These are phyloP conservation scores for Epicoccum sorghinum DNA, from an alignment of 2,329 filamentous ascomycete genomes.

Conservation along the genomic window DNA sequence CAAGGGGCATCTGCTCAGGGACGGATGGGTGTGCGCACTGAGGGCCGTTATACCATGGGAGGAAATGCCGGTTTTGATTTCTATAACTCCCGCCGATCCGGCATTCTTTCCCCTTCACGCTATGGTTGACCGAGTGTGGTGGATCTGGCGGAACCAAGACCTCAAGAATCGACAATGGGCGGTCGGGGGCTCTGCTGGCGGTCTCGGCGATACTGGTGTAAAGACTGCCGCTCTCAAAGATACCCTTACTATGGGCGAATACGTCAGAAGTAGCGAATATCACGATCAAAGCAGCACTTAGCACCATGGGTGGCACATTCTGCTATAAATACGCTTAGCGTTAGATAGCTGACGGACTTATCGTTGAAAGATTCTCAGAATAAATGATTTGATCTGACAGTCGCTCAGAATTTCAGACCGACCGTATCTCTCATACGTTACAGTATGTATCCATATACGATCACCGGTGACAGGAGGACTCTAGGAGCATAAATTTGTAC, in stretches of 20 bases:
- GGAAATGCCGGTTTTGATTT: constrained; percentile 42
- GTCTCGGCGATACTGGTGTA: constrained; percentile 20
- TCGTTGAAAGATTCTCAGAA: too few relatives aligned
- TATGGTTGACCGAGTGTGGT: constrained; percentile 56
- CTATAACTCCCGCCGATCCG: constrained; percentile 54
- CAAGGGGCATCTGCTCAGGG: constrained; percentile 46
- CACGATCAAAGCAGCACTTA: constrained; percentile 49
- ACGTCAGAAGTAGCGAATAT: constrained; percentile 33
- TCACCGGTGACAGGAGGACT: too few relatives aligned
- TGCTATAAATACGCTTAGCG: constrained; percentile 46
- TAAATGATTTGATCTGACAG: too few relatives aligned
- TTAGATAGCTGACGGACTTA: neutral
- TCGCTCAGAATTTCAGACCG: too few relatives aligned
- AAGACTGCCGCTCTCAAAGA: neutral
- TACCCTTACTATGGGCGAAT: constrained; percentile 44
- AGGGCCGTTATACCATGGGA: constrained; percentile 52
- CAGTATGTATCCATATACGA: too few relatives aligned
- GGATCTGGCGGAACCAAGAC: constrained; percentile 58
- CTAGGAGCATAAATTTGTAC: too few relatives aligned
- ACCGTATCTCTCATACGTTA: too few relatives aligned
- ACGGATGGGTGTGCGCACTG: constrained; percentile 52
- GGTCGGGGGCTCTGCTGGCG: constrained; percentile 51
- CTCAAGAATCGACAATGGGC: constrained; percentile 47
- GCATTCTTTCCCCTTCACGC: constrained; percentile 55
- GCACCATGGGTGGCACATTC: constrained; percentile 52